These are phyloP conservation scores for Mycena olivaceomarginata DNA, from an alignment of 768 basidiomycete species.

Conservation along the genomic window DNA sequence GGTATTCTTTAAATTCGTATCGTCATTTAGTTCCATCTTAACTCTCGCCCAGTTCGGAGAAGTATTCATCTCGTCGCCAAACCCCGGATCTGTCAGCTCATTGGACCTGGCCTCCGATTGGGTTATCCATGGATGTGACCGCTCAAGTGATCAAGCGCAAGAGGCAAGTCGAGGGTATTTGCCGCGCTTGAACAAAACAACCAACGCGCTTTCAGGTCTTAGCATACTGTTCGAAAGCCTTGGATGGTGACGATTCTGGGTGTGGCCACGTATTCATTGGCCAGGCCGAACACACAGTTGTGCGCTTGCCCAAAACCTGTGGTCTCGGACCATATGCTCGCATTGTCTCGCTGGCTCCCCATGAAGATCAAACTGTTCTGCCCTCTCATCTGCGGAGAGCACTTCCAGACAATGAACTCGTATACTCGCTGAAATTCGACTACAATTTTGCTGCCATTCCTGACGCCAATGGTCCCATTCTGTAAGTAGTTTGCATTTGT, in stretches of 20 bases:
- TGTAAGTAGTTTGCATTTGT: slow-evolving; percentile 11
- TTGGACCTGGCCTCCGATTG: slow-evolving; percentile 47
- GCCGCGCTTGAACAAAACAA: background rate
- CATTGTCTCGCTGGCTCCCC: slow-evolving; percentile 44
- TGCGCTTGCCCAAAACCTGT: slow-evolving; percentile 48
- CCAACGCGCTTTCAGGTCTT: slow-evolving; percentile 38
- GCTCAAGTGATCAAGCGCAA: slow-evolving; percentile 47
- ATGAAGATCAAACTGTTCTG: slow-evolving; percentile 45
- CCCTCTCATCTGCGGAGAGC: background rate
- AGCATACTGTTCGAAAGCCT: slow-evolving; percentile 47
- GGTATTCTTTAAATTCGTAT: background rate
- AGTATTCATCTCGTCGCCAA: slow-evolving; percentile 52
- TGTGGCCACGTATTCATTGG: slow-evolving; percentile 51
- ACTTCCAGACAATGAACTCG: slow-evolving; percentile 17
- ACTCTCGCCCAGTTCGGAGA: slow-evolving; percentile 39
- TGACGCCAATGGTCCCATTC: slow-evolving; percentile 31
- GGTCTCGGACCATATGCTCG: slow-evolving; percentile 53
- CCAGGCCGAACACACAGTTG: slow-evolving; percentile 48
- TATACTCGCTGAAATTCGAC: slow-evolving; percentile 44
- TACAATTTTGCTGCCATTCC: slow-evolving; percentile 46
- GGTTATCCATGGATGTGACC: slow-evolving; percentile 47
- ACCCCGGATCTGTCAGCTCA: slow-evolving; percentile 48
- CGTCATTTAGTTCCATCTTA: background rate
- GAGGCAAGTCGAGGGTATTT: slow-evolving; percentile 6
- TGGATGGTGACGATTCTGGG: slow-evolving; percentile 38